These are phyloP conservation scores for Boletus eberwhitei DNA, from an alignment of 768 basidiomycete species.

Conservation along the genomic window DNA sequence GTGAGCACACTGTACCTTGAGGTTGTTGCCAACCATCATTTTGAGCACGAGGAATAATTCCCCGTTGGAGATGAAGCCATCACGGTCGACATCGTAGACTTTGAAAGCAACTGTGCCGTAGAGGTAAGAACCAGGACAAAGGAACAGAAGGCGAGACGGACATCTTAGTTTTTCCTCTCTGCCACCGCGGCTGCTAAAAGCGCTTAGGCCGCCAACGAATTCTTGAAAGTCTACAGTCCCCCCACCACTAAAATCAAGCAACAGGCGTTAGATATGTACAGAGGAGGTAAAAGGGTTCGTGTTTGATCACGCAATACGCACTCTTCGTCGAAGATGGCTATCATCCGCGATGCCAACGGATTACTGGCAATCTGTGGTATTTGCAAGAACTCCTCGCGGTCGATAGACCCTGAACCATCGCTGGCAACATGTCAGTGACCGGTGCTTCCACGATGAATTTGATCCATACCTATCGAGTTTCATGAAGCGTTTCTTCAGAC, in stretches of 20 bases:
- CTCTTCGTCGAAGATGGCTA: slow-evolving; percentile 99
- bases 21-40: slow-evolving; percentile 99
- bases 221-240: slow-evolving; percentile 99
- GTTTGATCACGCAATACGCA: slow-evolving; percentile 42
- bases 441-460: neutral
- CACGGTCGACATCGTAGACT: slow-evolving; percentile 98
- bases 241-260: slow-evolving; percentile 64
- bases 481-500: slow-evolving; percentile 99
- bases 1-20: slow-evolving; percentile 61
- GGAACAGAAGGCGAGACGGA: slow-evolving; percentile 39
- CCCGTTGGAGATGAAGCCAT: slow-evolving; percentile 97
- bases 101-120: slow-evolving; percentile 89
- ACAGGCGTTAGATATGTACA: neutral
- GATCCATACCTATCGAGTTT: slow-evolving; percentile 84
- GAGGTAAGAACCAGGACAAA: neutral
- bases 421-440: slow-evolving; percentile 35
- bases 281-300: neutral
- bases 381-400: slow-evolving; percentile 97
- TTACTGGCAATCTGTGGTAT: slow-evolving; percentile 99
- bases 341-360: slow-evolving; percentile 94
- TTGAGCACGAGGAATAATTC: slow-evolving; percentile 97
- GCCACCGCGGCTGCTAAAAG: slow-evolving; percentile 95
- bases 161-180: slow-evolving; percentile 96
- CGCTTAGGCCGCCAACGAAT: slow-evolving; percentile 96
- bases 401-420: slow-evolving; percentile 96